These are phyloP conservation scores for Lasiodiplodia sp. DNA, from an alignment of 2,329 filamentous ascomycete species.

Conservation along the genomic window DNA sequence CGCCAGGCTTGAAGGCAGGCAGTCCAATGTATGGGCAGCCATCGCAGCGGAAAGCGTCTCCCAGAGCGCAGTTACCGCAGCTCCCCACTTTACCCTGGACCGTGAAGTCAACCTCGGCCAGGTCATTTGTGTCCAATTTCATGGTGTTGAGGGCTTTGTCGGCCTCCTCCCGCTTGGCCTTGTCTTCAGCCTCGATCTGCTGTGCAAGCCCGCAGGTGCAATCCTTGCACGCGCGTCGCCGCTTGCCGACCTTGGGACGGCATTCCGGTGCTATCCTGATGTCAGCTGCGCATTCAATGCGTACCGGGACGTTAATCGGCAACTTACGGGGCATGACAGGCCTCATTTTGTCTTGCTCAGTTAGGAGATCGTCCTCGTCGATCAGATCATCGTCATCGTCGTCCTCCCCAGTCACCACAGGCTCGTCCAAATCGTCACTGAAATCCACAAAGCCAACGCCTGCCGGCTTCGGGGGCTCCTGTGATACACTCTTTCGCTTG, in stretches of 20 bases:
- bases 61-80: slow-evolving; percentile 91
- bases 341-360: slow-evolving; percentile 80
- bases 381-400: slow-evolving; percentile 74
- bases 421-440: slow-evolving; percentile 67
- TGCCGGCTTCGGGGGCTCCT: slow-evolving; percentile 54
- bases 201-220: slow-evolving; percentile 94
- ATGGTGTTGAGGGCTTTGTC: slow-evolving; percentile 70
- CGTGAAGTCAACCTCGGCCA: slow-evolving; percentile 93
- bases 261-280: slow-evolving; percentile 76
- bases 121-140: slow-evolving; percentile 77
- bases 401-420: slow-evolving; percentile 61
- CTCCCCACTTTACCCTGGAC: slow-evolving; percentile 96
- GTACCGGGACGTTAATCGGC: background rate
- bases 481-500: slow-evolving; percentile 49
- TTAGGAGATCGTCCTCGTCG: slow-evolving; percentile 87
- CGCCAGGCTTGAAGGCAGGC: slow-evolving; percentile 94
- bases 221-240: slow-evolving; percentile 94
- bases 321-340: slow-evolving; percentile 82
- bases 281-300: background rate
- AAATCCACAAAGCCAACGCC: slow-evolving; percentile 75
- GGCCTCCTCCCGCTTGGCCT: slow-evolving; percentile 68
- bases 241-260: slow-evolving; percentile 84
- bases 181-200: slow-evolving; percentile 85
- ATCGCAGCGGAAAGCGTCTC: slow-evolving; percentile 75
- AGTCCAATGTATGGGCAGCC: slow-evolving; percentile 87